Percentiles rank a stretch among this genome's conserved stretches.
These are phyloP conservation scores for Yamadazyma takamatsuzukensis DNA, from an alignment of 805 yeast genomes.

Conservation along the genomic window DNA sequence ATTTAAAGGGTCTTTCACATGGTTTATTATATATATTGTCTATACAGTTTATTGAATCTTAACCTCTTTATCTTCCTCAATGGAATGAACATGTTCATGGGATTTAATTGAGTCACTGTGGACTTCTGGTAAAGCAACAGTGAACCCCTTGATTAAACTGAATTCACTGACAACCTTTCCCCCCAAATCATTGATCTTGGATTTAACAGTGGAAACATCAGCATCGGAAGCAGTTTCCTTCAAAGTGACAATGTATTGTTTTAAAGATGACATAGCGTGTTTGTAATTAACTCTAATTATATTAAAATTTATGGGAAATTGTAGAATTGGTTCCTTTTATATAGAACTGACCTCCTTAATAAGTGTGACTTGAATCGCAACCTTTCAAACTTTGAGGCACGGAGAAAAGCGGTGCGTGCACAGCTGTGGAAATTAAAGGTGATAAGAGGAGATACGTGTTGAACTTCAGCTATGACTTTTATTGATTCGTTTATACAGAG, in stretches of 20 bases:
- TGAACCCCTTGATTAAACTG: constrained; percentile 63
- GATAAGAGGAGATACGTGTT: background rate
- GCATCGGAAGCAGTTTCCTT: constrained; percentile 42
- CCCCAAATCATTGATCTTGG: constrained; percentile 48
- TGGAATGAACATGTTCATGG: constrained; percentile 50
- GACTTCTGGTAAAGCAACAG: constrained; percentile 53
- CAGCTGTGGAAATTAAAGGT: background rate
- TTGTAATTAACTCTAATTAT: no score
- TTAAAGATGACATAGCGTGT: no score
- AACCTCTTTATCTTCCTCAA: constrained; percentile 71
- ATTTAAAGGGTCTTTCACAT: no score
- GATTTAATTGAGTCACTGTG: constrained; percentile 45
- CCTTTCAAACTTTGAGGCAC: no score
- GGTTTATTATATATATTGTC: no score
- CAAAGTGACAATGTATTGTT: constrained; percentile 42
- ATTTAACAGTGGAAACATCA: constrained; percentile 42
- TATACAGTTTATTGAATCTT: constrained; percentile 37
- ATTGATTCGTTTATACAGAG: constrained; percentile 27
- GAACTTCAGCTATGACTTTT: constrained; percentile 16
- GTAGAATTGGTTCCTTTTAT: no score
- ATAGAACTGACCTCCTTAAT: no score
- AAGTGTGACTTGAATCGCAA: no score
- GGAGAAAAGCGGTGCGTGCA: background rate
- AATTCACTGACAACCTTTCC: constrained; percentile 62
- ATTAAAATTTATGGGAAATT: no score